These are phyloP conservation scores for Acacia concinna DNA, from an alignment of 331 rosid genomes.

Conservation along the genomic window DNA sequence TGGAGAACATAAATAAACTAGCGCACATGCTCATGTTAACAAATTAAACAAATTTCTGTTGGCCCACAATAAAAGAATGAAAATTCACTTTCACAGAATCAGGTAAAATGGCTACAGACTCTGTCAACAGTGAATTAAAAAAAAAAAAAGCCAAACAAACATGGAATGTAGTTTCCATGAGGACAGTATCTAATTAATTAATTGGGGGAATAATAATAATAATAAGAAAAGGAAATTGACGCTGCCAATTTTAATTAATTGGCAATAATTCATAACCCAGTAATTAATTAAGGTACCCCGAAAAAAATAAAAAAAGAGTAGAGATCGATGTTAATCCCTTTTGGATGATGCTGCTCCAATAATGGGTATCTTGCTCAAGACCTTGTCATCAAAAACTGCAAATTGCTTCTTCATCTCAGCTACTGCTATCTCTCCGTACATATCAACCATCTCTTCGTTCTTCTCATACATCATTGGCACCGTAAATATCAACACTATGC, in stretches of 20 bases:
- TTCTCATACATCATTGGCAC: conserved; percentile 80
- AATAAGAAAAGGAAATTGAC: not conserved
- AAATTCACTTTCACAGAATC: not conserved
- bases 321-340: not conserved
- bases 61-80: not conserved
- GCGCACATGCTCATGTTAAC: conserved; percentile 13
- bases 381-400: conserved; percentile 40
- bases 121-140: not conserved
- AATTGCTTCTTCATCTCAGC: conserved; percentile 82
- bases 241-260: too few species aligned
- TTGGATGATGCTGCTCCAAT: not conserved
- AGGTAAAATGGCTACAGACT: not conserved
- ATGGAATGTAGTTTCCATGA: not conserved
- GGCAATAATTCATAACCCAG: too few species aligned
- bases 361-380: conserved; percentile 5
- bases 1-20: conserved; percentile 37
- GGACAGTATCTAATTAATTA: not conserved
- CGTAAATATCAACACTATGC: conserved; percentile 63
- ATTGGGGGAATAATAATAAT: too few species aligned
- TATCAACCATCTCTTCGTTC: conserved; percentile 75
- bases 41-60: not conserved
- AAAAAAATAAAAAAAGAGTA: not conserved
- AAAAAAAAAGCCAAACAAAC: too few species aligned
- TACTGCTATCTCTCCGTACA: conserved; percentile 68
- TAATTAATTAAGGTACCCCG: too few species aligned